A percentile compares a stretch with the other conserved stretches of the same genome.
Evolutionary conservation across 1,284 basidiomycete genomes (phyloP).

Genomic region (Apiotrichum gracile): DNA sequence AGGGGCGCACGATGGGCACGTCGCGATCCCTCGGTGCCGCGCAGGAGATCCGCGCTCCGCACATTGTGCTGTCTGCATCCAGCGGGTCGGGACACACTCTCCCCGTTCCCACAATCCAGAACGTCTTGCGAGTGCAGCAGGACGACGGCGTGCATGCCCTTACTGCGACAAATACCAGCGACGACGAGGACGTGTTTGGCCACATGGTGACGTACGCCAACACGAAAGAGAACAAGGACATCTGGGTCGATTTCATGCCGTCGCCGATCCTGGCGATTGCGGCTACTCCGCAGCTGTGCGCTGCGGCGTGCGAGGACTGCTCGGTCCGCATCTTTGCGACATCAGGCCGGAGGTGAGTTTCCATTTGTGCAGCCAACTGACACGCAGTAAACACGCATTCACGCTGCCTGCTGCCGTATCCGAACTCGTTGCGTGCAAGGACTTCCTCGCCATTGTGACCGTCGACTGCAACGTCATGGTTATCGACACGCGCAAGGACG

Average conservation of each 20-base stretch:
- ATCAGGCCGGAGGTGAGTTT: conserved; percentile 64
- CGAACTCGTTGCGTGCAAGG: conserved; percentile 60
- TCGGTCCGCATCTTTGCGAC: conserved; percentile 70
- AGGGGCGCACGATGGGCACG: conserved; percentile 25
- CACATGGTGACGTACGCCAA: conserved; percentile 28
- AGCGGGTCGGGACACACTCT: conserved; percentile 3
- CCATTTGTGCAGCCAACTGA: background rate
- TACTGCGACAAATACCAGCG: conserved; percentile 63
- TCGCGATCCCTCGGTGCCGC: conserved; percentile 16
- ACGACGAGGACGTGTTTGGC: conserved; percentile 46
- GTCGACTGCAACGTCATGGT: conserved; percentile 62
- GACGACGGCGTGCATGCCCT: conserved; percentile 45
- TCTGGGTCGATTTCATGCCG: conserved; percentile 84
- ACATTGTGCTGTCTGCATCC: background rate
- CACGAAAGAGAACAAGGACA: conserved; percentile 59
- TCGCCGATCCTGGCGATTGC: conserved; percentile 62
- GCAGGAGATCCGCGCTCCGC: conserved; percentile 30
- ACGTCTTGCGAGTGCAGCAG: conserved; percentile 23
- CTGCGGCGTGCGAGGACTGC: conserved; percentile 70
- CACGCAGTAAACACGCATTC: conserved; percentile 58
- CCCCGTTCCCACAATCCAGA: conserved; percentile 27
- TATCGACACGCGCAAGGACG: conserved; percentile 66
- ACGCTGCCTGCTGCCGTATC: conserved; percentile 65
- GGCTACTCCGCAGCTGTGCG: conserved; percentile 63
- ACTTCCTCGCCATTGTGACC: conserved; percentile 66